Evolutionary conservation across 2,329 filamentous ascomycete genomes (phyloP).

Genomic region (Fusarium udum): DNA sequence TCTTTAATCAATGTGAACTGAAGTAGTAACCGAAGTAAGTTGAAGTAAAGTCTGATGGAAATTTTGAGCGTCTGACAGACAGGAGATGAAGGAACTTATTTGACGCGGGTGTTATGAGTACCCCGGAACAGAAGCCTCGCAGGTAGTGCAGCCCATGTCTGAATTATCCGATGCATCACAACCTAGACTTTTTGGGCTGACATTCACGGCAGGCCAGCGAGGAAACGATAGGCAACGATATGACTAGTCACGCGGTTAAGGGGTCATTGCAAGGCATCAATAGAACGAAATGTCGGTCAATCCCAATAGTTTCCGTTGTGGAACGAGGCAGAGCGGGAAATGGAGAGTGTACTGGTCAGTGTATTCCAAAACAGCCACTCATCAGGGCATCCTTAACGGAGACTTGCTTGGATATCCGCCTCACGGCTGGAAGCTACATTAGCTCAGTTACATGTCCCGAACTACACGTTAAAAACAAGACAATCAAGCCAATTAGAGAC

Average conservation of each 20-base stretch:
- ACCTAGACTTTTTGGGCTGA: neutral
- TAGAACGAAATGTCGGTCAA: neutral
- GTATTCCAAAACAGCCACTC: neutral
- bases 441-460: neutral
- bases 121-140: too few species aligned
- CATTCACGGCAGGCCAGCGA: neutral
- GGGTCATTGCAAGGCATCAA: neutral
- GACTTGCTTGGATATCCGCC: neutral
- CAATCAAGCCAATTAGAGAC: neutral
- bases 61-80: fast-evolving
- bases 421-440: neutral
- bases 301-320: neutral
- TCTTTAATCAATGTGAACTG: neutral
- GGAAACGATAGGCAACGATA: neutral
- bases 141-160: neutral
- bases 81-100: neutral
- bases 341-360: neutral
- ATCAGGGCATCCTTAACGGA: neutral
- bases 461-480: neutral
- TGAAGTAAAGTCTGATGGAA: neutral
- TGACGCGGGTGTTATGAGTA: neutral
- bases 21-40: neutral
- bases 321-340: neutral
- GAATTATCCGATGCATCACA: neutral
- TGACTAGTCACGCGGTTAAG: neutral